A percentile compares a stretch with the other conserved stretches of the same genome.
Evolutionary conservation across 2,329 filamentous ascomycete species (phyloP).

Genomic region (Whalleya microplaca): DNA sequence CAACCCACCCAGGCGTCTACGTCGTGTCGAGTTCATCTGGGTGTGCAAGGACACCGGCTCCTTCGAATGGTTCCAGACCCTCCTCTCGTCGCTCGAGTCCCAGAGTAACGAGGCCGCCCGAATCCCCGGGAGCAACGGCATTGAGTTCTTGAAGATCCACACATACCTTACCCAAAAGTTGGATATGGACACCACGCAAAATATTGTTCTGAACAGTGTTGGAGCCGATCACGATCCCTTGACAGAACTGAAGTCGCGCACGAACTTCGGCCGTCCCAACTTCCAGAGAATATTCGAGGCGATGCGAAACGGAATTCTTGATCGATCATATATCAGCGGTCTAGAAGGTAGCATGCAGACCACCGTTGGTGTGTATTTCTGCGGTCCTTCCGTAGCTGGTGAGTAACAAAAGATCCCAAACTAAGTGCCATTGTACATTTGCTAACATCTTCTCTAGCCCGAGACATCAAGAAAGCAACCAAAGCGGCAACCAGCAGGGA

Average conservation of each 20-base stretch:
- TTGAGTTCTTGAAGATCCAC: conserved; percentile 95
- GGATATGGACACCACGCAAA: conserved; percentile 89
- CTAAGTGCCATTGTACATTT: neutral
- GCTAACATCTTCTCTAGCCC: conserved; percentile 61
- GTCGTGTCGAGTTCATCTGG: conserved; percentile 98
- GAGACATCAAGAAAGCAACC: conserved; percentile 83
- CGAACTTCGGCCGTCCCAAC: conserved; percentile 94
- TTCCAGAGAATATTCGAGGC: conserved; percentile 78
- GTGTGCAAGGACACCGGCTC: conserved; percentile 93
- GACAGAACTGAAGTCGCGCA: conserved; percentile 86
- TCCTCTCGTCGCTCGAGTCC: conserved; percentile 86
- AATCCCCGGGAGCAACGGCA: conserved; percentile 66
- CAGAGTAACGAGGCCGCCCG: conserved; percentile 75
- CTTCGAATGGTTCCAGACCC: conserved; percentile 98
- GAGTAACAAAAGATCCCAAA: conserved; percentile 34
- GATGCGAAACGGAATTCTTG: conserved; percentile 86
- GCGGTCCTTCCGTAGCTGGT: conserved; percentile 78
- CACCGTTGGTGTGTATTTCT: conserved; percentile 97
- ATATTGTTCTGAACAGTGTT: conserved; percentile 95
- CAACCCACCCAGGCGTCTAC: conserved; percentile 85
- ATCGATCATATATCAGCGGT: conserved; percentile 83
- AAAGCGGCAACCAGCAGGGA: conserved; percentile 73
- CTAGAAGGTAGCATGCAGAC: conserved; percentile 77
- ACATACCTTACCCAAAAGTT: conserved; percentile 95
- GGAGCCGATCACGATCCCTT: conserved; percentile 86